Conservation (phyloP, 2,329 filamentous ascomycete species). For the Graphilbum ipis-grandicollis region DNA sequence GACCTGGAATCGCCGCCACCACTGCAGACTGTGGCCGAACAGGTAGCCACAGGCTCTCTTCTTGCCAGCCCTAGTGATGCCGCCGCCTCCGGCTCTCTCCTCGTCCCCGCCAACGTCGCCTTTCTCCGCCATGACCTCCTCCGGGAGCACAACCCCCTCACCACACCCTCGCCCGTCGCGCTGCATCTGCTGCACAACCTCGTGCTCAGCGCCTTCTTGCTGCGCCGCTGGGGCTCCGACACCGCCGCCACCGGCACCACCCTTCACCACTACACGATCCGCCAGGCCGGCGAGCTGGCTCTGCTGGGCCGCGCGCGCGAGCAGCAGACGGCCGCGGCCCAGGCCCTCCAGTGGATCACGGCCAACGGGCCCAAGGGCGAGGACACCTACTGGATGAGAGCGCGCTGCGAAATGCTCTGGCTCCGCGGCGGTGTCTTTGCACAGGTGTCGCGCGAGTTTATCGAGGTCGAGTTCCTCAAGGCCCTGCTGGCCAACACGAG, state of each 20-base stretch:
- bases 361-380: conserved; percentile 36
- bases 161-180: conserved; percentile 36
- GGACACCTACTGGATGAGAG: conserved; percentile 44
- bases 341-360: conserved; percentile 36
- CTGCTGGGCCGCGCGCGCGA: conserved; percentile 46
- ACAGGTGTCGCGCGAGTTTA: conserved; percentile 36
- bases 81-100: conserved; percentile 19
- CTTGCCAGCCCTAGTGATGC: conserved; percentile 26
- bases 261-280: conserved; percentile 29
- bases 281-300: conserved; percentile 41
- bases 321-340: conserved; percentile 41
- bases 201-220: conserved; percentile 40
- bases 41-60: no score
- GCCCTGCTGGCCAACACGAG: conserved; percentile 43
- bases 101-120: conserved; percentile 22
- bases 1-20: conserved; percentile 33
- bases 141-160: conserved; percentile 44
- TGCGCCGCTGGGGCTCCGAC: conserved; percentile 15
- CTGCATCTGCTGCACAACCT: conserved; percentile 45
- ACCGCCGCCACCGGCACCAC: background rate
- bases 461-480: conserved; percentile 58
- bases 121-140: conserved; percentile 37
- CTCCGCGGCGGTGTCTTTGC: conserved; percentile 45
- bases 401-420: conserved; percentile 53
- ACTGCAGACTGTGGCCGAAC: conserved; percentile 29